Percentiles rank a stretch among this genome's conserved stretches.
These are phyloP conservation scores for Leptodontidium sp. DNA, from an alignment of 2,329 filamentous ascomycete species.

Conservation along the genomic window DNA sequence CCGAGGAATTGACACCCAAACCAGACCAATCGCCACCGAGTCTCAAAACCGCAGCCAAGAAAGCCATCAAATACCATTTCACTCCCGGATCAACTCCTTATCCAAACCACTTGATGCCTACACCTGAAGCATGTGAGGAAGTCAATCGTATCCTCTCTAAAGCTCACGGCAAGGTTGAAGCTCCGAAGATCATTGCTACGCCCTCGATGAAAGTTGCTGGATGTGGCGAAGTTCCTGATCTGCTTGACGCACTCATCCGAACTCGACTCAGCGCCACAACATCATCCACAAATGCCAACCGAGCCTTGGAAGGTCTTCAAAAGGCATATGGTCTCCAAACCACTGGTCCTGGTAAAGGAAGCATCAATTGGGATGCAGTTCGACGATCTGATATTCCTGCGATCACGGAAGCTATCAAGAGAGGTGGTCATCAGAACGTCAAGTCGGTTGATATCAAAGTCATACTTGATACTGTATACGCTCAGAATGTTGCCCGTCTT, in stretches of 20 bases:
- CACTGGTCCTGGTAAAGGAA: conserved; percentile 71
- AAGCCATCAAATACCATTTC: conserved; percentile 58
- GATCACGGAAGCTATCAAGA: conserved; percentile 73
- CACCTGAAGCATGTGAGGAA: conserved; percentile 71
- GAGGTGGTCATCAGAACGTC: conserved; percentile 73
- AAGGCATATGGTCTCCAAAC: conserved; percentile 68
- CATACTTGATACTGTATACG: conserved; percentile 76
- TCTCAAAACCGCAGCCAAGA: conserved; percentile 25
- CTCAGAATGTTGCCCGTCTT: conserved; percentile 67
- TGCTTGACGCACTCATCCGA: conserved; percentile 62
- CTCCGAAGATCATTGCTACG: conserved; percentile 72
- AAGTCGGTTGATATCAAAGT: conserved; percentile 78
- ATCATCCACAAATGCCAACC: conserved; percentile 61
- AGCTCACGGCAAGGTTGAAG: conserved; percentile 69
- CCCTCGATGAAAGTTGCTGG: conserved; percentile 77
- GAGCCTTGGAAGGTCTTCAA: conserved; percentile 72
- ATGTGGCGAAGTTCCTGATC: conserved; percentile 63
- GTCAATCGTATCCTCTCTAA: conserved; percentile 71
- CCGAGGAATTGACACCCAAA: background rate
- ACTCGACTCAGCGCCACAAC: conserved; percentile 62
- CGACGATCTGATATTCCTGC: conserved; percentile 64
- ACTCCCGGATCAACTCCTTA: conserved; percentile 70
- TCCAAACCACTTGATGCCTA: conserved; percentile 71
- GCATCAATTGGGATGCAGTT: conserved; percentile 79
- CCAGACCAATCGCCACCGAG: background rate